Base-by-base conservation (phyloP, 495 filamentous ascomycete species). In the Barbatosphaeria neglecta region DNA sequence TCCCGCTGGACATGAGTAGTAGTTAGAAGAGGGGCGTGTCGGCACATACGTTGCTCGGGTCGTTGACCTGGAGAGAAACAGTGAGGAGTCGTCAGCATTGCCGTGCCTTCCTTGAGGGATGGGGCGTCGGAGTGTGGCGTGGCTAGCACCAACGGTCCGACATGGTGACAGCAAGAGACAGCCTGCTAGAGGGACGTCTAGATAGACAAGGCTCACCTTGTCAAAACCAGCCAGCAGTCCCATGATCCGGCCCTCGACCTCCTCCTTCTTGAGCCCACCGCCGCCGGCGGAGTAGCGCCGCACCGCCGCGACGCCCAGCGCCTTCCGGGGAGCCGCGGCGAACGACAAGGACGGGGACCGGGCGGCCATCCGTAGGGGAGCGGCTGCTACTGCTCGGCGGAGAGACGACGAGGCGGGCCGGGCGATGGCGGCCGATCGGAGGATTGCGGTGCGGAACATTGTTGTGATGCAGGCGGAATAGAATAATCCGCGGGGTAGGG, bases 141-240 rank as follows among this genome's bases (percentile, higher is more conserved):
- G n/a, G n/a, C n/a, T 19, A 27, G 5, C 23, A 48, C 42, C 37
- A 27, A 6, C 31, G 16, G n/a, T n/a, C n/a, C n/a, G n/a, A n/a
- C n/a, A n/a, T n/a, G n/a, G n/a, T n/a, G n/a, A n/a, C n/a, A n/a
- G n/a, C n/a, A n/a, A n/a, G n/a, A 44, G 16, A 23, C 20, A 23
- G 18, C 33, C n/a, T n/a, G 24, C 25, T 20, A 5, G 16, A 22
- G 17, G n/a, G n/a, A n/a, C 15, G 25, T 25, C 22, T 22, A 54
- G 44, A 45, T 33, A 37, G 52, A 11, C 49, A 33, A 43, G 50
- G 59, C 82, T 55, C 66, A 95, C 92, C 84, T 98, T 98, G 73
- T 98, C 92, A 69, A 97, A 98, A 63, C 84, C 87, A 63, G 84
- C 83, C 65, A 98, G 67, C 48, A 98, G 75, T 70, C 84, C 81